These are phyloP conservation scores for Cyclotella choctawhatcheeana DNA, from an alignment of 108 stramenopile species.

Conservation along the genomic window DNA sequence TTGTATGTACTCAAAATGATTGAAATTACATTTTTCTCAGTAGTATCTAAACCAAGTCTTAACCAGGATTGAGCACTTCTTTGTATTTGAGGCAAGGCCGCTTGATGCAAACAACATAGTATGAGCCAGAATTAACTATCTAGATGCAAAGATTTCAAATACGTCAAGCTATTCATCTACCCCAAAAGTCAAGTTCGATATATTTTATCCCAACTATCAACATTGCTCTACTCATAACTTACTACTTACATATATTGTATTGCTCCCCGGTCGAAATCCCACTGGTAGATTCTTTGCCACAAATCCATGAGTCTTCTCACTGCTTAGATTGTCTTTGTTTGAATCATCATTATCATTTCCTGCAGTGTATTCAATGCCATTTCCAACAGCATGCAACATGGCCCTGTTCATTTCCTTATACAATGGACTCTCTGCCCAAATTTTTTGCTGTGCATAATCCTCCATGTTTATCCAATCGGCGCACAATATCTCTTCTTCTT, in stretches of 20 bases:
- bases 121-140: no score
- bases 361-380: constrained; percentile 18
- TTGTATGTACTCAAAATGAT: no score
- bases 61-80: no score
- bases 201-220: no score
- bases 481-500: constrained; percentile 79
- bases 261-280: constrained; percentile 53
- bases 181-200: no score
- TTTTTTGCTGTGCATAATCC: constrained; percentile 68
- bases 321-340: constrained; percentile 14
- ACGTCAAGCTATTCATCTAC: no score
- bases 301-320: constrained; percentile 43
- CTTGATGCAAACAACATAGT: no score
- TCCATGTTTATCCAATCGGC: constrained; percentile 82
- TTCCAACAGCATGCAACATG: constrained; percentile 47
- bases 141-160: no score
- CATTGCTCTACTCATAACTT: constrained; percentile 20
- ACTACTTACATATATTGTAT: constrained; percentile 58
- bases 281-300: constrained; percentile 47
- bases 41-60: no score
- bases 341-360: neutral
- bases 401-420: constrained; percentile 73
- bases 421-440: constrained; percentile 68
- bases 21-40: no score
- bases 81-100: no score